phyloP scores from a whole-genome alignment of 257 asterid species.

The Schizonepeta tenuifolia region DNA sequence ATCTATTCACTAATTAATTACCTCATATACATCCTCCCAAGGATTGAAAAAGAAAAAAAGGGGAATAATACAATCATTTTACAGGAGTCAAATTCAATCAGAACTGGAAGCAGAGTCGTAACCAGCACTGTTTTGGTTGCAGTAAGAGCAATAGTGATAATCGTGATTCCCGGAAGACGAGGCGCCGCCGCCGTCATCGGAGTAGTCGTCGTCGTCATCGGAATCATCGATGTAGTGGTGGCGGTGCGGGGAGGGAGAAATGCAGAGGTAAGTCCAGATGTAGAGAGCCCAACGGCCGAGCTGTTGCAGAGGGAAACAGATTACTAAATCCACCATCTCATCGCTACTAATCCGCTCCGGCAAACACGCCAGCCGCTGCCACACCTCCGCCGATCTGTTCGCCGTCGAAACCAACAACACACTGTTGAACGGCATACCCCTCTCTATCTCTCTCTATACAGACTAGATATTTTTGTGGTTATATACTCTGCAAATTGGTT shows the following conservation, averaged over 20 bases:
- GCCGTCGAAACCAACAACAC: conserved; percentile 44
- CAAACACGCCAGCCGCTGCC: conserved; percentile 52
- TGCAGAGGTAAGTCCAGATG: conserved; percentile 54
- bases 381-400: conserved; percentile 41
- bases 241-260: conserved; percentile 41
- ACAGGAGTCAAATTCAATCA: conserved; percentile 5
- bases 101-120: conserved; percentile 33
- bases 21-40: not conserved
- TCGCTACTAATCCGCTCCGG: conserved; percentile 50
- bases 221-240: conserved; percentile 31
- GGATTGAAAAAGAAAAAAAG: not conserved
- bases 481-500: not conserved
- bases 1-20: not conserved
- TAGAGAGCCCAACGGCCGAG: conserved; percentile 46
- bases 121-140: not conserved
- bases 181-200: conserved; percentile 9
- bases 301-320: conserved; percentile 55
- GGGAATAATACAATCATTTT: not conserved
- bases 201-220: conserved; percentile 7
- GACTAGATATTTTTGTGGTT: not conserved
- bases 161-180: conserved; percentile 25
- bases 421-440: conserved; percentile 49
- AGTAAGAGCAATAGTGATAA: not conserved
- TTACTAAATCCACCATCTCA: conserved; percentile 48
- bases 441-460: not conserved